phyloP scores from a whole-genome alignment of 1,284 basidiomycete species.

The Bondarzewia mesenterica region DNA sequence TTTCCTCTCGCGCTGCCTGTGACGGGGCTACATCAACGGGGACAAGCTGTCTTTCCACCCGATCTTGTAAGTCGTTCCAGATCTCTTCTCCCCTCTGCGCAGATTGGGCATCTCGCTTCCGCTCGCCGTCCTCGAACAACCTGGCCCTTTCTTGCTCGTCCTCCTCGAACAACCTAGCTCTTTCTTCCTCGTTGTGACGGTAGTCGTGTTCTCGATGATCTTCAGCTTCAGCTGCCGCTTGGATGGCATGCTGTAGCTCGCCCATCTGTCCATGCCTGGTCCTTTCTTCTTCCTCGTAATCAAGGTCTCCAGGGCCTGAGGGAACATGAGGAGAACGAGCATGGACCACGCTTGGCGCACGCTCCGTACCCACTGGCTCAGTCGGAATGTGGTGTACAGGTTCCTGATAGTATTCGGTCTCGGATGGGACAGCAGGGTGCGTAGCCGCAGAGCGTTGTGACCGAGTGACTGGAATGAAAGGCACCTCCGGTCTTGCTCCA shows the following conservation, averaged over 20 bases:
- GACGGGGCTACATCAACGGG: not conserved
- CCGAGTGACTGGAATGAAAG: not conserved
- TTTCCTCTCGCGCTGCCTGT: not conserved
- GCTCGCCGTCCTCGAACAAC: slow-evolving; percentile 52
- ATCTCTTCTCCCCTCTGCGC: slow-evolving; percentile 42
- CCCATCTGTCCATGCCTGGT: slow-evolving; percentile 45
- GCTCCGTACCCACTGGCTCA: not conserved
- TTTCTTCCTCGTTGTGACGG: slow-evolving; percentile 40
- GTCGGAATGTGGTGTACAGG: not conserved
- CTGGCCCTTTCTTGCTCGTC: slow-evolving; percentile 60
- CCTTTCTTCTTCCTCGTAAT: slow-evolving; percentile 40
- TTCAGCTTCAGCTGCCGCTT: slow-evolving; percentile 48
- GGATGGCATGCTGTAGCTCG: slow-evolving; percentile 35
- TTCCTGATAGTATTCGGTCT: not conserved
- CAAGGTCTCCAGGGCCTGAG: slow-evolving; percentile 27
- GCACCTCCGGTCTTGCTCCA: not conserved
- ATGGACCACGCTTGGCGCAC: slow-evolving; percentile 1
- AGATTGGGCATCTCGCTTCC: slow-evolving; percentile 44
- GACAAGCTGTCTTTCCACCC: not conserved
- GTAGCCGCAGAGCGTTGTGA: not conserved
- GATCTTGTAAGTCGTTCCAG: slow-evolving; percentile 35
- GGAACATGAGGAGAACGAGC: slow-evolving; percentile 7
- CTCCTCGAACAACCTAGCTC: too few relatives aligned
- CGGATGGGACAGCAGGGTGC: not conserved
- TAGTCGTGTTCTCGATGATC: slow-evolving; percentile 53